Evolutionary conservation across 2,329 filamentous ascomycete genomes (phyloP).

Genomic region (Scortechinia acanthostroma): DNA sequence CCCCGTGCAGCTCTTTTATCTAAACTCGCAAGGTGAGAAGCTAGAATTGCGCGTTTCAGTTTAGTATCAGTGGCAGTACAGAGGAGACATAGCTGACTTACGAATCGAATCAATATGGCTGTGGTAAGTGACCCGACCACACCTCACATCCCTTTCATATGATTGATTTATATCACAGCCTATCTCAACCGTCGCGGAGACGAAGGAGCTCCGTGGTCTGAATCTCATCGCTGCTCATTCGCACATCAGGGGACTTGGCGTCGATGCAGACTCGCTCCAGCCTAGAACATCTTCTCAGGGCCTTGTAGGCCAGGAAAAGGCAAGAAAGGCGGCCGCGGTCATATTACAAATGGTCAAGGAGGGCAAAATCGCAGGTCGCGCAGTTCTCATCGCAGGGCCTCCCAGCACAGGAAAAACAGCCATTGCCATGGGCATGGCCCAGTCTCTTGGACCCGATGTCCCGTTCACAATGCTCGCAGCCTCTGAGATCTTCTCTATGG

Average conservation of each 20-base stretch:
- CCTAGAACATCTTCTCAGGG: conserved; percentile 81
- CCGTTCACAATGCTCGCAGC: conserved; percentile 94
- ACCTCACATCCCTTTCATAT: neutral
- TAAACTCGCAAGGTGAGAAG: no score
- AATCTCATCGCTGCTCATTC: conserved; percentile 98
- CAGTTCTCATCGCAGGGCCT: conserved; percentile 88
- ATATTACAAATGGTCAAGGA: conserved; percentile 99
- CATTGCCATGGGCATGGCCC: conserved; percentile 97
- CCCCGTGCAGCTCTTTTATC: no score
- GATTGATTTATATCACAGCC: conserved; percentile 23
- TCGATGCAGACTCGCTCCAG: conserved; percentile 84
- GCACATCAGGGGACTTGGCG: conserved; percentile 90
- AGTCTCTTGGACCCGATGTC: conserved; percentile 86
- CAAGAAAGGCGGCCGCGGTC: conserved; percentile 88
- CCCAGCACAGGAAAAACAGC: conserved; percentile 97
- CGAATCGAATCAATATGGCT: neutral
- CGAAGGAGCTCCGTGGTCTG: conserved; percentile 88
- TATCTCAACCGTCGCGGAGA: conserved; percentile 83
- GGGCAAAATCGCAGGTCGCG: conserved; percentile 93
- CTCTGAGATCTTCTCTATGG: conserved; percentile 94
- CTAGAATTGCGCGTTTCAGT: no score
- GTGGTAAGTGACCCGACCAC: neutral
- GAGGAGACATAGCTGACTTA: neutral
- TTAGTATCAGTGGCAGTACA: no score
- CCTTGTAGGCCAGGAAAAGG: conserved; percentile 91